These are phyloP conservation scores for Paraphoma sp. DNA, from an alignment of 2,329 filamentous ascomycete species.

Conservation along the genomic window DNA sequence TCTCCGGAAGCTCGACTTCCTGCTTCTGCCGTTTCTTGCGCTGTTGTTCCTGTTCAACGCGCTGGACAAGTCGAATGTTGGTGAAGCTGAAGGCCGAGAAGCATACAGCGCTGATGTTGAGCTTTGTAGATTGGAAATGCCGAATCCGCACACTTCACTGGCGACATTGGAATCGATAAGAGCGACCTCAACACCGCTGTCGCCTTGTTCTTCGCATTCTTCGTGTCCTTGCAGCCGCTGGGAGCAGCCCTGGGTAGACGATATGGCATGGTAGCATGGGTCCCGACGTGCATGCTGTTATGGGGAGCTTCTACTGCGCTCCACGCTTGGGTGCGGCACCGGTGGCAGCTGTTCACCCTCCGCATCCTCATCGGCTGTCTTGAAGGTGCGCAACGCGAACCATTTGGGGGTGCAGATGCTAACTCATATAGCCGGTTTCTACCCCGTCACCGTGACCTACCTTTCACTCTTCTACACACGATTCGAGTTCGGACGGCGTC, in stretches of 20 bases:
- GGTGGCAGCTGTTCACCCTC: conserved; percentile 57
- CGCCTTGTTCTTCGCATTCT: conserved; percentile 64
- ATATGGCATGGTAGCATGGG: conserved; percentile 62
- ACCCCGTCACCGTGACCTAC: conserved; percentile 65
- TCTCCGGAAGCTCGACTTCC: conserved; percentile 57
- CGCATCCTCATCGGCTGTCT: conserved; percentile 56
- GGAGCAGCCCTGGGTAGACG: conserved; percentile 64
- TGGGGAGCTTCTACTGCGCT: conserved; percentile 59
- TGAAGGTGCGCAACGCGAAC: conserved; percentile 45
- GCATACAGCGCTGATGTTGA: neutral
- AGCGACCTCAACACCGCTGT: conserved; percentile 63
- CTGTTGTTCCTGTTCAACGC: conserved; percentile 61
- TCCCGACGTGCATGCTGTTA: conserved; percentile 63
- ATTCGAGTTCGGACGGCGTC: conserved; percentile 62
- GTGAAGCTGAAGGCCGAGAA: neutral
- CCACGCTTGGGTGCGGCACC: conserved; percentile 54
- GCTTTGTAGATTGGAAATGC: conserved; percentile 57
- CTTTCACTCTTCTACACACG: conserved; percentile 65
- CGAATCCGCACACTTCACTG: conserved; percentile 65
- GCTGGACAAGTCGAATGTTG: conserved; percentile 59
- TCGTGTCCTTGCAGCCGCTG: conserved; percentile 64
- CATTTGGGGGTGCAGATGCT: conserved; percentile 7
- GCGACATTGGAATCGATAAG: conserved; percentile 60
- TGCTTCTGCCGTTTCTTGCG: conserved; percentile 60
- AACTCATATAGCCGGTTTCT: conserved; percentile 58